Evolutionary conservation across 1,284 basidiomycete species (phyloP), one percentile per base, ranked within the genome.

Genomic region (Meira miltonrushii): DNA sequence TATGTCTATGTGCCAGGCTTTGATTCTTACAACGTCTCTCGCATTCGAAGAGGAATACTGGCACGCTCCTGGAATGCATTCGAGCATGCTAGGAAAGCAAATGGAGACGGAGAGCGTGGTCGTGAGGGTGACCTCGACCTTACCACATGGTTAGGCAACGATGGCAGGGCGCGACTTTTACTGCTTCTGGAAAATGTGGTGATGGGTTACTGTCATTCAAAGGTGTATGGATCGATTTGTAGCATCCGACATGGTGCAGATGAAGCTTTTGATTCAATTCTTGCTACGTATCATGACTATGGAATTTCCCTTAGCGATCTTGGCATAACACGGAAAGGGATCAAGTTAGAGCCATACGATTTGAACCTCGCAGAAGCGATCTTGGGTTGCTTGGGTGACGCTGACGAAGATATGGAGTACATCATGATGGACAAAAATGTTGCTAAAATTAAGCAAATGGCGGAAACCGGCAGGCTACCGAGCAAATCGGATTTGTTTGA

Each of bases 1-100:
- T 67, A 65, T 19, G 65, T 67, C 41, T 67, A 62, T 51, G 65
- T 67, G 25, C 59, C 59, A 17, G 65, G 65, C 37, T 67, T 65
- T 40, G 65, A 67, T 54, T 57, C 49, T 40, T 67, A 67, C 50
- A 67, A 67, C 47, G 60, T 64, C 2, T 60, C 61, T 23, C 59
- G 65, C 50, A 67, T 67, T 21, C 59, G 65, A 17, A 52, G 65
- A 40, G 65, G 65, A 38, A 67, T 67, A 56, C 60, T 60, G 55
- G 59, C 61, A 56, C 61, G 61, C 25, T 62, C 62, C 4, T 67
- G 65, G 65, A 58, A 61, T 33, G 63, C 58, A 1, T 61, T 67
- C 28, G 63, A 65, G 21, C 58, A 61, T 41, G 21, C 41, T 13
- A n/a, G 23, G 4, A 17, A 41, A 13, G 50, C 17, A 13, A 15